Evolutionary conservation across 2,329 filamentous ascomycete genomes (phyloP).

Genomic region (Claviceps fusiformis): DNA sequence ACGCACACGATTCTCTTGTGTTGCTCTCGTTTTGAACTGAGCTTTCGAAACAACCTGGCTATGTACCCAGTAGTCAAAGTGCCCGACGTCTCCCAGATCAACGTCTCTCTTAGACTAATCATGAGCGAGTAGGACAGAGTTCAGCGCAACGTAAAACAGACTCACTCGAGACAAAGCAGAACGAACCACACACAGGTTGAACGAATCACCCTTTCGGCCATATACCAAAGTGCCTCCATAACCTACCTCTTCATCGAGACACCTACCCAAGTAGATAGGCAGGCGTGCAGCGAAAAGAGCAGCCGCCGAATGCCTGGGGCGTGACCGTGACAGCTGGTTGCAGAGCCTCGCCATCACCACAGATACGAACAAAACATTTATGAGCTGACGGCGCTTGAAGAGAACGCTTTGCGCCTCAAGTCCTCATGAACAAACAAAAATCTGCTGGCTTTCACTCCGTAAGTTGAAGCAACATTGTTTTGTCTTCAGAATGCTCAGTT

Average conservation of each 20-base stretch:
- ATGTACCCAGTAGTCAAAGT: no score
- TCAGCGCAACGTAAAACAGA: background rate
- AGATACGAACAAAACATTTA: no score
- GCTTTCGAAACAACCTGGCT: no score
- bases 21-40: no score
- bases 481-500: constrained; percentile 1
- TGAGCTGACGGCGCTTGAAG: no score
- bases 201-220: background rate
- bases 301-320: background rate
- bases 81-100: no score
- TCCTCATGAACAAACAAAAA: background rate
- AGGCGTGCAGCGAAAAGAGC: background rate
- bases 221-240: background rate
- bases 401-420: no score
- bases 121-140: background rate
- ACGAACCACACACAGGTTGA: no score
- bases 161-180: no score
- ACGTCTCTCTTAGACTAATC: no score
- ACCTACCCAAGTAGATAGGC: no score
- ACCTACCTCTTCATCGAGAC: background rate
- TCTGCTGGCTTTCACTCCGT: background rate
- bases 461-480: background rate
- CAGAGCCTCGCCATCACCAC: background rate
- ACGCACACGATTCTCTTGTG: no score
- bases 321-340: background rate